Percentiles rank a stretch among this genome's conserved stretches.
These are phyloP conservation scores for Naumovozyma dairenensis DNA, from an alignment of 805 yeast species.

Conservation along the genomic window DNA sequence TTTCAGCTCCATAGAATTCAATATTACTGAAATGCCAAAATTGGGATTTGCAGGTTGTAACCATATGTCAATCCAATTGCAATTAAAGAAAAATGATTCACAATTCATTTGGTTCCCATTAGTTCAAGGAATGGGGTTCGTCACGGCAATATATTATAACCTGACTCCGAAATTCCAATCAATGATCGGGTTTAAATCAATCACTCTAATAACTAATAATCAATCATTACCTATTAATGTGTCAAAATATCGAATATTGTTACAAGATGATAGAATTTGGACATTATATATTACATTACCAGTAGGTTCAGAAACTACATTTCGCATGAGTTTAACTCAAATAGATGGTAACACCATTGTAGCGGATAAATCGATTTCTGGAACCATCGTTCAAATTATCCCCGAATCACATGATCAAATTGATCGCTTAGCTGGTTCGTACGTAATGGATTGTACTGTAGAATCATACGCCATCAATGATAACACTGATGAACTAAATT, in stretches of 20 bases:
- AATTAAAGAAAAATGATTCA: conserved; percentile 17
- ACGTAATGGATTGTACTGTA: conserved; percentile 40
- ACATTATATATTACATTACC: conserved; percentile 9
- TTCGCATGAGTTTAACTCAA: conserved; percentile 5
- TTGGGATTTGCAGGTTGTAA: conserved; percentile 24
- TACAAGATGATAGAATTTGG: conserved; percentile 46
- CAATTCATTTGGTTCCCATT: conserved; percentile 47
- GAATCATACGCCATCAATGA: conserved; percentile 32
- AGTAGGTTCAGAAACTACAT: neutral
- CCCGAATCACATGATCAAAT: conserved; percentile 37
- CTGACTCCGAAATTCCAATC: conserved; percentile 48
- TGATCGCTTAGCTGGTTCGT: conserved; percentile 57
- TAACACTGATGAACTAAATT: conserved; percentile 27
- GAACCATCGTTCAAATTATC: conserved; percentile 50
- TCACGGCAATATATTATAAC: conserved; percentile 52
- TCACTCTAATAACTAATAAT: neutral
- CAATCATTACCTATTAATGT: neutral
- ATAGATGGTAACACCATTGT: conserved; percentile 14
- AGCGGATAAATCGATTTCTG: conserved; percentile 25
- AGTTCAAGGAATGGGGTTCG: conserved; percentile 76
- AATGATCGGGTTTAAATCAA: conserved; percentile 48
- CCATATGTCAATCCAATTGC: conserved; percentile 29
- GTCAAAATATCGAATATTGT: conserved; percentile 40
- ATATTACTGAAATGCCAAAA: conserved; percentile 14
- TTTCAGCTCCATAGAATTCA: conserved; percentile 35